phyloP scores from a whole-genome alignment of 768 basidiomycete species.

The Lepiota brunneoincarnata region DNA sequence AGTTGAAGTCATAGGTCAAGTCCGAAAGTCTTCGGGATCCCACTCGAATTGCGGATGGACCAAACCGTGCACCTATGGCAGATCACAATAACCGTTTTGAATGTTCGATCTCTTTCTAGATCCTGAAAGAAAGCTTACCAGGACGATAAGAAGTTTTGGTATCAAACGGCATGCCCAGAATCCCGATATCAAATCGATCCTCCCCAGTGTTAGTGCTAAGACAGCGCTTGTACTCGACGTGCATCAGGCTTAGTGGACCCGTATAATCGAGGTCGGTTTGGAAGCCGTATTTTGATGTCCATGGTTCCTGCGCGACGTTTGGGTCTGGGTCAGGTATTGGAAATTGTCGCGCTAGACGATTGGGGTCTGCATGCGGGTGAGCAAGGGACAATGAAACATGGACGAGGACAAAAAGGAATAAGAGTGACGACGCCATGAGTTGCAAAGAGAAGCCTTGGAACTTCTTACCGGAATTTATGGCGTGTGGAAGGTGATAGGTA shows the following conservation, averaged over 20 bases:
- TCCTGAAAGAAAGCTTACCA: background rate
- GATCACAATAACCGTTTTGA: too few species aligned
- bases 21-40: constrained; percentile 48
- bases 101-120: too few species aligned
- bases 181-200: constrained; percentile 52
- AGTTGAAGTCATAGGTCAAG: constrained; percentile 51
- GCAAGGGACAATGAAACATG: too few species aligned
- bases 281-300: constrained; percentile 14
- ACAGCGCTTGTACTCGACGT: constrained; percentile 55
- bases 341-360: too few species aligned
- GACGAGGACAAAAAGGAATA: too few species aligned
- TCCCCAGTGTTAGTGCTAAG: constrained; percentile 36
- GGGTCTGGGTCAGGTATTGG: background rate
- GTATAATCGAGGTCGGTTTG: constrained; percentile 15
- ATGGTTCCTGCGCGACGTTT: constrained; percentile 12
- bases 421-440: too few species aligned
- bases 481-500: too few species aligned
- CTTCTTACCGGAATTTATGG: too few species aligned
- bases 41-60: constrained; percentile 63
- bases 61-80: constrained; percentile 50
- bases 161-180: constrained; percentile 66
- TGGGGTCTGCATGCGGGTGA: too few species aligned
- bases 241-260: constrained; percentile 51
- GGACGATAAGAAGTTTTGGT: constrained; percentile 47
- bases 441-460: too few species aligned